Evolutionary conservation across 352 stramenopile genomes (phyloP).

Genomic region (Phytophthora melonis): DNA sequence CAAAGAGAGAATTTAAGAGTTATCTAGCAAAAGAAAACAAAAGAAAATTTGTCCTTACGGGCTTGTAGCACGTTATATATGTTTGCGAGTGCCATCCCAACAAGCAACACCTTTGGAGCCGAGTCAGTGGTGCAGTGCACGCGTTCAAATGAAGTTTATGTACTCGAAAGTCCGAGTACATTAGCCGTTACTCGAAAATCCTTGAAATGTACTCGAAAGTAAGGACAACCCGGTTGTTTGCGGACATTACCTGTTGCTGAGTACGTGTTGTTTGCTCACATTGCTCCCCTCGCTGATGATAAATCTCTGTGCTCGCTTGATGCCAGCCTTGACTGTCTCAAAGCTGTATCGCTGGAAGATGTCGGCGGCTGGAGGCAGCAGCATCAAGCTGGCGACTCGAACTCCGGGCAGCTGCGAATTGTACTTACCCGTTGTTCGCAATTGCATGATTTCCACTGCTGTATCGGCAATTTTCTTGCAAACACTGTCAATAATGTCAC

Average conservation of each 20-base stretch:
- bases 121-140: too few relatives aligned
- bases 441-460: conserved; percentile 1
- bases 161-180: too few relatives aligned
- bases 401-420: not conserved
- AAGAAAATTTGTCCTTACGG: too few relatives aligned
- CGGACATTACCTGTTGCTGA: not conserved
- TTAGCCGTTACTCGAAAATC: too few relatives aligned
- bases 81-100: too few relatives aligned
- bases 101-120: too few relatives aligned
- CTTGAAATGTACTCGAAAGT: too few relatives aligned
- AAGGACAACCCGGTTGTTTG: not conserved
- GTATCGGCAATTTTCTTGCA: conserved; percentile 13
- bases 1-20: too few relatives aligned
- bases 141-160: too few relatives aligned
- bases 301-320: too few relatives aligned
- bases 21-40: too few relatives aligned
- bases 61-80: too few relatives aligned
- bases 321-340: not conserved
- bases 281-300: not conserved
- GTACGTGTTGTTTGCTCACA: not conserved
- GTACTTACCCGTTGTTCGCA: conserved; percentile 6
- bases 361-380: conserved; percentile 11
- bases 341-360: conserved; percentile 17
- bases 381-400: conserved; percentile 5
- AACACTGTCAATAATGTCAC: conserved; percentile 22